Conservation (phyloP, 305 asterid species). For the Rubia occidens region DNA sequence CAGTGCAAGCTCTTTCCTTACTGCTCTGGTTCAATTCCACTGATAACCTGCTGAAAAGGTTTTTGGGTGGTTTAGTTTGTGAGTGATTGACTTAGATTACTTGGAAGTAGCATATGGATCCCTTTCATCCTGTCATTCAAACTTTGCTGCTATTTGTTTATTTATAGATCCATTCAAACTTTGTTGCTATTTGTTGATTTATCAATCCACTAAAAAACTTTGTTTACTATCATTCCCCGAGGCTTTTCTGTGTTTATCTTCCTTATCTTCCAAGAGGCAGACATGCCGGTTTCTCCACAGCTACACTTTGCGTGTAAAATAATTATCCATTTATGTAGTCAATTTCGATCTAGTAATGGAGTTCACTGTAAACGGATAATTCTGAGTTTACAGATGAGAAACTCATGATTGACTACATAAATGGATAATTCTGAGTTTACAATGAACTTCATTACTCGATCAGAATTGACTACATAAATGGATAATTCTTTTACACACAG, state of each 20-base stretch:
- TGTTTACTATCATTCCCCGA: not conserved
- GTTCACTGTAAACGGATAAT: too few species aligned
- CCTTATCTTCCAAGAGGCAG: not conserved
- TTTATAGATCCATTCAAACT: not conserved
- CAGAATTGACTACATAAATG: not conserved
- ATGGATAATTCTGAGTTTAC: too few species aligned
- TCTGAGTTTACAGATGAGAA: too few species aligned
- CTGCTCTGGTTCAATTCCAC: not conserved
- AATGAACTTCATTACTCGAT: not conserved
- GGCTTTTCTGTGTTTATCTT: not conserved
- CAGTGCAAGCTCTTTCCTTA: not conserved
- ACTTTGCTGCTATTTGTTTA: not conserved
- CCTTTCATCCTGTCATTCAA: not conserved
- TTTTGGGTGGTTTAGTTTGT: not conserved
- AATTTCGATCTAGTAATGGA: not conserved
- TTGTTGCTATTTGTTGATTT: not conserved
- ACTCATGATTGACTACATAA: too few species aligned
- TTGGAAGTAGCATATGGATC: not conserved
- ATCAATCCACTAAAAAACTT: not conserved
- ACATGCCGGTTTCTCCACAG: not conserved
- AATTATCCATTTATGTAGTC: not conserved
- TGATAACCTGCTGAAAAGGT: not conserved
- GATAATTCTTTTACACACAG: not conserved
- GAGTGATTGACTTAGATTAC: not conserved
- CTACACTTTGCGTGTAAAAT: not conserved